Evolutionary conservation across 2,329 filamentous ascomycete species (phyloP), one percentile per base, ranked within the genome.

Genomic region (Ophiostoma ulmi): DNA sequence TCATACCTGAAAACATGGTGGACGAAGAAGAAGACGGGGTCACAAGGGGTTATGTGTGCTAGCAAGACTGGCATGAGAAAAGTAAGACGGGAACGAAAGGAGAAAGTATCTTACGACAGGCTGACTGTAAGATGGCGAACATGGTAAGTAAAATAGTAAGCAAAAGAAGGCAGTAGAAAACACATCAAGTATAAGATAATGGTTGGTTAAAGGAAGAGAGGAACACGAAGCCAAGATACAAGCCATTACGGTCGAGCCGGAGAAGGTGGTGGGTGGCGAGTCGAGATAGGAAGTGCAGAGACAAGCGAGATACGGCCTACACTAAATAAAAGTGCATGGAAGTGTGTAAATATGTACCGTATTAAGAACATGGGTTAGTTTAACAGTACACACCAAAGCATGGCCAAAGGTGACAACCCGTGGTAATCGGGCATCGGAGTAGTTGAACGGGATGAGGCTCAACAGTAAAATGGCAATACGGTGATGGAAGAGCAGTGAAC

Each of bases 51-150:
- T 11, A 5, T 17, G 20, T 14, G 17, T 48, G 41, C 14, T 5
- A 48, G 17, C 20, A 55, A 7, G 52, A 58, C 52, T 7, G n/a
- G 13, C 6, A 26, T 26, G 1, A 22, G 22, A 58, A 13, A 26
- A 58, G 52, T 58, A 26, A 58, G 52, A 58, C 52, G 52, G 52
- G 52, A 58, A n/a, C 52, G 52, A 10, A n/a, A 58, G n/a, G 52
- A 26, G 52, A 26, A 55, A 26, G 22, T 58, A n/a, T n/a, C n/a
- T n/a, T n/a, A 58, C n/a, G 52, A 31, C 52, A 26, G 52, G n/a
- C 52, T 26, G 52, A 58, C 52, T 58, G 52, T 11, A 26, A 26
- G 52, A 26, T 13, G n/a, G 52, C n/a, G n/a, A 26, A 26, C n/a
- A 58, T 22, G 22, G n/a, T 17, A 11, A 26, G 44, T n/a, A 2